Base-by-base conservation (phyloP, 2,329 filamentous ascomycete genomes). In the Pleoardoris graminearum region DNA sequence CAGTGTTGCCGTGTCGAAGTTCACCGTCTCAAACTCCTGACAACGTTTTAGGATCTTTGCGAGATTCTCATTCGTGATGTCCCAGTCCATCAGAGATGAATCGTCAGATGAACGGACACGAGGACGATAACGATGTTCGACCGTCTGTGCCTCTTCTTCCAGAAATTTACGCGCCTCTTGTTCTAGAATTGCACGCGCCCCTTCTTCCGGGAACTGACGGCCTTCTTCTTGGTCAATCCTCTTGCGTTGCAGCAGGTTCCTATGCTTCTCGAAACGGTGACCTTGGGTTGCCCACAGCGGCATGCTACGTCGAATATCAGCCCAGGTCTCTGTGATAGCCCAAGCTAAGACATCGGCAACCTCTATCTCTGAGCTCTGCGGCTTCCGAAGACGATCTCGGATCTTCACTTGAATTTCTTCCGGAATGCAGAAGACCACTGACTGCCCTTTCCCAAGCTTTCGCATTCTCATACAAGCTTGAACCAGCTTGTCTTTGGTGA, bases 401-500 rank as follows among this genome's bases (percentile, higher is more conserved):
- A 89, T 85, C 52, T 82, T 82, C 0, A 63, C 69, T 10, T 80
- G 71, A 3, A 90, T 83, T 51, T 90, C 87, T 1, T 76, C 63
- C 0, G 84, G 79, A 1, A 85, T 70, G 48, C 79, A 83, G 45
- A 89, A 89, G 0, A 82, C 73, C 0, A 90, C 79, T 0, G 82
- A 84, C 58, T 91, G 87, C 0, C 86, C 86, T 2, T 82, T 72
- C 0, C 86, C 88, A 0, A 92, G 76, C 53, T 86, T 83, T 10
- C 87, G 71, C 81, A 91, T 85, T n/a, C 88, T 71, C 84, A 65
- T 65, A 54, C 85, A 88, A 36, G 84, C 86, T 79, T 91, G 88
- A 0, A 86, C 82, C 0, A 90, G 66, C 12, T 80, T 75, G 54
- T 92, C 89, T 55, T 91, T 92, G 0, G 84, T 87, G 1, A 90